phyloP scores from a whole-genome alignment of 495 filamentous ascomycete species.

The Massariosphaeria phaeospora region DNA sequence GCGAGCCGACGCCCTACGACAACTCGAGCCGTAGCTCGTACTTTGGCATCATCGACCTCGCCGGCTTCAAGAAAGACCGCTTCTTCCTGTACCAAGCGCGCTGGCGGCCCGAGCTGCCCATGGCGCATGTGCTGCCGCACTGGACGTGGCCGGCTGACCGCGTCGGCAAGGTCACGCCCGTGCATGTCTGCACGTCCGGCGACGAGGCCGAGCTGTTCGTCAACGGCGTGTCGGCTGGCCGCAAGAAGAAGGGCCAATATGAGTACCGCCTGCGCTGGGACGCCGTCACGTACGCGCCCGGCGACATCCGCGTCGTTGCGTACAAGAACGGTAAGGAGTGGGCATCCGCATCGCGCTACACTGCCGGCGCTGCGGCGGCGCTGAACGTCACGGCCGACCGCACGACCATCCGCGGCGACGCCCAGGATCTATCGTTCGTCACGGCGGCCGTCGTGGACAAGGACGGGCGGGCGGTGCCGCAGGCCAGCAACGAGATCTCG shows the following conservation, averaged over 20 bases:
- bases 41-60: slow-evolving; percentile 48
- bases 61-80: slow-evolving; percentile 49
- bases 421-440: slow-evolving; percentile 44
- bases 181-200: slow-evolving; percentile 46
- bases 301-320: slow-evolving; percentile 43
- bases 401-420: slow-evolving; percentile 39
- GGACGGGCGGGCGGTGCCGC: slow-evolving; percentile 39
- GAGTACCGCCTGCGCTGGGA: slow-evolving; percentile 50
- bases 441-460: slow-evolving; percentile 43
- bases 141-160: slow-evolving; percentile 50
- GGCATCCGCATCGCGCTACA: slow-evolving; percentile 41
- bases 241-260: slow-evolving; percentile 34
- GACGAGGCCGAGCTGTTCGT: slow-evolving; percentile 50
- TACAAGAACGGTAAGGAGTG: slow-evolving; percentile 45
- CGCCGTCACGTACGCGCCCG: slow-evolving; percentile 42
- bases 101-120: slow-evolving; percentile 42
- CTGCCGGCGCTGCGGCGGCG: slow-evolving; percentile 35
- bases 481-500: slow-evolving; percentile 41
- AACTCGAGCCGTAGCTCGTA: slow-evolving; percentile 45
- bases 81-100: slow-evolving; percentile 48
- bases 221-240: slow-evolving; percentile 44
- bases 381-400: slow-evolving; percentile 42
- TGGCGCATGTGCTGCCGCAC: slow-evolving; percentile 49
- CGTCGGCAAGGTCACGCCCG: slow-evolving; percentile 44
- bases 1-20: slow-evolving; percentile 47